Evolutionary conservation across 2,329 filamentous ascomycete genomes (phyloP).

Genomic region (Akanthomyces dipterigenus): DNA sequence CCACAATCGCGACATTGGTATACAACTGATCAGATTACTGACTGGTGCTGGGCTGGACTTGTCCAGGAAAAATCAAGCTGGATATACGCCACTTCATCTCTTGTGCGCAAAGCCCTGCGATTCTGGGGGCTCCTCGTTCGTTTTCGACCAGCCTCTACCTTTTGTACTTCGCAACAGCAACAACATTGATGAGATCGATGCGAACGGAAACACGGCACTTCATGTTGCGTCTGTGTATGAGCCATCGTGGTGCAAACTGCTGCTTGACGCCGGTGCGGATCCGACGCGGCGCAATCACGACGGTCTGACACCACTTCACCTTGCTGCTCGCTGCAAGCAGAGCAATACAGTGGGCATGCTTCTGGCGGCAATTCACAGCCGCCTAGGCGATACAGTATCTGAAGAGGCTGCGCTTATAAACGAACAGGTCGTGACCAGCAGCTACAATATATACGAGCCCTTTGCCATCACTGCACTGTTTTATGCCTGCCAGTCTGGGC

Average conservation of each 20-base stretch:
- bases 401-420: background rate
- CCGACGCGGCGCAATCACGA: constrained; percentile 23
- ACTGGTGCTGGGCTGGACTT: background rate
- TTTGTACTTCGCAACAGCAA: background rate
- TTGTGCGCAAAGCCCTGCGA: background rate
- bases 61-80: background rate
- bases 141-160: background rate
- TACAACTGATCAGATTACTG: background rate
- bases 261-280: constrained; percentile 33
- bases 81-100: constrained; percentile 1
- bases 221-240: background rate
- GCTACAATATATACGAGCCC: background rate
- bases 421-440: background rate
- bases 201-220: background rate
- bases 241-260: constrained; percentile 10
- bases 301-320: constrained; percentile 32
- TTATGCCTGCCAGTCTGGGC: constrained; percentile 21
- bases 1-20: background rate
- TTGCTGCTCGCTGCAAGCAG: constrained; percentile 28
- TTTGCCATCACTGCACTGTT: constrained; percentile 17
- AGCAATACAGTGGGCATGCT: constrained; percentile 28
- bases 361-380: constrained; percentile 11
- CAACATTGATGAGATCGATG: background rate
- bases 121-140: background rate
- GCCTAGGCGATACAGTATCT: background rate